Conservation (phyloP, 2,329 filamentous ascomycete species). For the Paraphaeosphaeria sporulosa region DNA sequence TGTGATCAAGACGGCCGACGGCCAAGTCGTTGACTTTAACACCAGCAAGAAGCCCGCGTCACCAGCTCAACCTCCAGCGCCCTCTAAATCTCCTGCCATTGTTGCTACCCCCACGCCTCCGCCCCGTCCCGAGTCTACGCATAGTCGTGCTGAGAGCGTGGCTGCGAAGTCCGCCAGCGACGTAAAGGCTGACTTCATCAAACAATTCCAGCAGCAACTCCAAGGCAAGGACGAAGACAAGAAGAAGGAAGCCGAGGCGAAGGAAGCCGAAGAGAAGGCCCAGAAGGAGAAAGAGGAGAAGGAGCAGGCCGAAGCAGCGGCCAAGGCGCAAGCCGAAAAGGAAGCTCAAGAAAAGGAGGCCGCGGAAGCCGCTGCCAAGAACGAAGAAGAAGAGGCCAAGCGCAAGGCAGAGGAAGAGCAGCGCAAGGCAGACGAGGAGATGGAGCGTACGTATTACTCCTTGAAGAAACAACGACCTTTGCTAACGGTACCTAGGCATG, state of each 20-base stretch:
- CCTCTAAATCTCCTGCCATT: slow-evolving; percentile 67
- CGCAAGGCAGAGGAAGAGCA: slow-evolving; percentile 57
- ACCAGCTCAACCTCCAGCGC: slow-evolving; percentile 53
- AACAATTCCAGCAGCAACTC: slow-evolving; percentile 69
- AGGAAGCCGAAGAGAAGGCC: slow-evolving; percentile 51
- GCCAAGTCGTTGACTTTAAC: slow-evolving; percentile 75
- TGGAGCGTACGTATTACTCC: slow-evolving; percentile 48
- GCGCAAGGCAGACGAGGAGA: slow-evolving; percentile 57
- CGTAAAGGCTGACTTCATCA: slow-evolving; percentile 68
- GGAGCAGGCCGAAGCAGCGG: slow-evolving; percentile 44
- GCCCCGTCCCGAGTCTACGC: slow-evolving; percentile 72
- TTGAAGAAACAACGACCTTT: background rate
- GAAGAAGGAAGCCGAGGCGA: slow-evolving; percentile 54
- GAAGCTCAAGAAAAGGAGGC: slow-evolving; percentile 48
- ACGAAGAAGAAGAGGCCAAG: slow-evolving; percentile 35
- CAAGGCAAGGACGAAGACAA: slow-evolving; percentile 64
- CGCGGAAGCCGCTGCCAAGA: slow-evolving; percentile 38
- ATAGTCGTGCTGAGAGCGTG: slow-evolving; percentile 75
- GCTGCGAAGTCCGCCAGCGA: slow-evolving; percentile 77
- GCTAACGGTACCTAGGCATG: slow-evolving; percentile 18
- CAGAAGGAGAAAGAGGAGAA: slow-evolving; percentile 53
- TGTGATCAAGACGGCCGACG: slow-evolving; percentile 81
- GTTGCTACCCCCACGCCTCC: slow-evolving; percentile 73
- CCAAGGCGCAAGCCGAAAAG: slow-evolving; percentile 39
- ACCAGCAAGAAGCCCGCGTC: slow-evolving; percentile 51